Evolutionary conservation across 2,329 filamentous ascomycete species (phyloP), one percentile per base, ranked within the genome.

Genomic region (Biscogniauxia sp.): DNA sequence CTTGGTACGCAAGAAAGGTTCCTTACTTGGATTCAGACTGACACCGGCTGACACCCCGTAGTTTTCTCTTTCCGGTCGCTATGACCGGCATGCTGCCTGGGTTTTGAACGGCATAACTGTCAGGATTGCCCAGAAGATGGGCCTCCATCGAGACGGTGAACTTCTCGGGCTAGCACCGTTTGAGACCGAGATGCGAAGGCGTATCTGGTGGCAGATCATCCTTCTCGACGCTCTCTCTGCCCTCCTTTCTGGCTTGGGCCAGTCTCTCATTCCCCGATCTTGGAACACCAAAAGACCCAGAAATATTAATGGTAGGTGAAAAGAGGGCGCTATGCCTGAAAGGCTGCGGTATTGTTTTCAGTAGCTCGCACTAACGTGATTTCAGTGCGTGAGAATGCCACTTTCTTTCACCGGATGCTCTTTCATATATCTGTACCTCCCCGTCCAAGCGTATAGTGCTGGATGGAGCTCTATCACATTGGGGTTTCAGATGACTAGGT

Each of bases 51-150:
- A n/a, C n/a, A n/a, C n/a, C n/a, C 15, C 54, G 28, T 55, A 87
- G 83, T 72, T 83, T 54, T 84, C 84, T 0, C 75, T 88, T 0
- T 79, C 85, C 56, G 83, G 84, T 37, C 80, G 82, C 5, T 85
- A 85, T 67, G 83, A 87, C 62, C 80, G 81, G 2, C 84, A 87
- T 65, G 82, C 83, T 1, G 78, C 83, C 4, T 88, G 85, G 84
- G 81, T 87, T 51, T 69, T 89, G 20, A 85, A 84, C 56, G 86
- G 86, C 4, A 77, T 86, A 17, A 78, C 85, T 5, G 78, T 90
- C 37, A 82, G 88, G 20, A 85, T 90, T 56, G 87, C 86, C 1
- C 84, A 88, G 69, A 87, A 87, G 69, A 87, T 90, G 80, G 88
- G 88, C 0, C 78, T 89, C 54, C 86, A 89, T 62, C 80, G 84